A percentile compares a stretch with the other conserved stretches of the same genome.
These are phyloP conservation scores for Periconia macrospinosa DNA, from an alignment of 2,329 filamentous ascomycete species.

Conservation along the genomic window DNA sequence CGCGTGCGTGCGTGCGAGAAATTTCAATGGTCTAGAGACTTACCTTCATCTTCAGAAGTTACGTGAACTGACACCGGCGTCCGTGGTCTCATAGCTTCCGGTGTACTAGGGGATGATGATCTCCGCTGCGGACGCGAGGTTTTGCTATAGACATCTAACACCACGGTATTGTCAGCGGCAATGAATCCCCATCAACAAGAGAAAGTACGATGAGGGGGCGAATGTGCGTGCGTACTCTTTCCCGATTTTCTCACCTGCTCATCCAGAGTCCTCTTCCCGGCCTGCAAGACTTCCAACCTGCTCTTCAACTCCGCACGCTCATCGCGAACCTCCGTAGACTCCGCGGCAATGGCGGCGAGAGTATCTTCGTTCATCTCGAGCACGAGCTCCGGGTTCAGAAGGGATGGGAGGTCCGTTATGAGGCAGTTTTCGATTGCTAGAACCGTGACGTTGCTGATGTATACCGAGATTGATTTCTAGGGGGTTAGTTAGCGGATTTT, in stretches of 20 bases:
- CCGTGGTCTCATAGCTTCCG: neutral
- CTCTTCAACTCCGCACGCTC: conserved; percentile 14
- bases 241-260: conserved; percentile 16
- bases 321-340: conserved; percentile 20
- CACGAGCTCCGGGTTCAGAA: conserved; percentile 23
- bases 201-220: too few species aligned
- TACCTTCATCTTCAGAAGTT: neutral
- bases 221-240: conserved; percentile 2
- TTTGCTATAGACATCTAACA: neutral
- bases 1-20: too few species aligned
- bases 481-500: conserved; percentile 6
- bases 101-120: neutral
- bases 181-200: too few species aligned
- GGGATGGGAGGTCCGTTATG: conserved; percentile 18
- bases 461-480: conserved; percentile 25
- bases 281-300: conserved; percentile 15
- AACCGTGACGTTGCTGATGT: conserved; percentile 29
- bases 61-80: neutral
- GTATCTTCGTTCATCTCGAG: conserved; percentile 23
- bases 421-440: conserved; percentile 31
- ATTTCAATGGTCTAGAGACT: too few species aligned
- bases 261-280: conserved; percentile 16
- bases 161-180: too few species aligned
- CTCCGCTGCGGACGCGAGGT: too few species aligned
- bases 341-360: conserved; percentile 24